Conservation (phyloP, 2,329 filamentous ascomycete genomes). For the Colletotrichum cuscutae region DNA sequence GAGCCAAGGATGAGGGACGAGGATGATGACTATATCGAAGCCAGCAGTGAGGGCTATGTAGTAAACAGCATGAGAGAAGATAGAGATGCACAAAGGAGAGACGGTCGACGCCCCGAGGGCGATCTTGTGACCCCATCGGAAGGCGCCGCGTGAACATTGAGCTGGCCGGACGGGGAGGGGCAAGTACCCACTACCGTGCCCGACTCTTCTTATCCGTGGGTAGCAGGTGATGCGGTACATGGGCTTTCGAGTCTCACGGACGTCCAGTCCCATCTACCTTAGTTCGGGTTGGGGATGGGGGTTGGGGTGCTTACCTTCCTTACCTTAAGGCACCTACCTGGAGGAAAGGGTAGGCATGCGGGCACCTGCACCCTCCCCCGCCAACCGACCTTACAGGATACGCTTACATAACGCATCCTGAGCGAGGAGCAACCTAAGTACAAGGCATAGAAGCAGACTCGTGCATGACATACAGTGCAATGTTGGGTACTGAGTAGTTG, state of each 20-base stretch:
- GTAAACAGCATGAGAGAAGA: conserved; percentile 7
- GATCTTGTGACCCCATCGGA: conserved; percentile 30
- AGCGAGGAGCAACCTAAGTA: too few species aligned
- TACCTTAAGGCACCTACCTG: too few species aligned
- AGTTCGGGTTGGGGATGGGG: not conserved
- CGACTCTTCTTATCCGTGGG: too few species aligned
- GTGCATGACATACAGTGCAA: too few species aligned
- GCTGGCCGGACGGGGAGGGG: not conserved
- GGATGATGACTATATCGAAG: conserved; percentile 13
- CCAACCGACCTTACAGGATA: not conserved
- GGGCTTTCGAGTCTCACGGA: too few species aligned
- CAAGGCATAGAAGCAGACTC: too few species aligned
- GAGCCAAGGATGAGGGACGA: conserved; percentile 1
- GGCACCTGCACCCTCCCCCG: not conserved
- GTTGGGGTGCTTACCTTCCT: not conserved
- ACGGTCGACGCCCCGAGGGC: conserved; percentile 20
- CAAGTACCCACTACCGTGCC: too few species aligned
- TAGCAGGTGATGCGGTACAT: not conserved
- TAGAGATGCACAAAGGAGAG: conserved; percentile 3
- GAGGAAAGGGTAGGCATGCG: too few species aligned
- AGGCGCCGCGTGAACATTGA: conserved; percentile 17
- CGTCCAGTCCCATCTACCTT: too few species aligned
- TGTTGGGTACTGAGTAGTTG: too few species aligned
- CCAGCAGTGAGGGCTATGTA: conserved; percentile 9
- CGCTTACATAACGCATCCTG: not conserved